These are phyloP conservation scores for Vitellaria paradoxa DNA, from an alignment of 179 eudicot species.

Conservation along the genomic window DNA sequence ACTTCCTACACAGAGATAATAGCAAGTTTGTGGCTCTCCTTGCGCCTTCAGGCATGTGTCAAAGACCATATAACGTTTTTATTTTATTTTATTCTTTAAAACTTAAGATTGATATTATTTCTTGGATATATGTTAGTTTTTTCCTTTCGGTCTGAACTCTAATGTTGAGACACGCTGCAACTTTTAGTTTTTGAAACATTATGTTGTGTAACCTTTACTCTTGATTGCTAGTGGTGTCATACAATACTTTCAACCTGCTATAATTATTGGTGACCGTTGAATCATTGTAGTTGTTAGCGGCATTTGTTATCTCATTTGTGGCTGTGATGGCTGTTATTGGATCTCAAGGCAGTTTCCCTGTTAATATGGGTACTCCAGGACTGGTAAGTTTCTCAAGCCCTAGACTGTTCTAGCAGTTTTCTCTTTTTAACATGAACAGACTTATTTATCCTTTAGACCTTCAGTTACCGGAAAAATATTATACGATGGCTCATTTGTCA, in stretches of 20 bases:
- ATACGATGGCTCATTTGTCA: conserved; percentile 9
- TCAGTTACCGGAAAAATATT: neutral
- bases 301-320: conserved; percentile 73
- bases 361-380: conserved; percentile 87
- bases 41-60: conserved; percentile 81
- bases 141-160: neutral
- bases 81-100: too few species aligned
- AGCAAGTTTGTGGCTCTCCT: conserved; percentile 98
- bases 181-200: neutral
- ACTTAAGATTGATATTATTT: neutral
- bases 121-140: neutral
- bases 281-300: conserved; percentile 64
- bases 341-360: conserved; percentile 53
- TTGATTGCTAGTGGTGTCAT: conserved; percentile 1
- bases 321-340: conserved; percentile 86
- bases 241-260: conserved; percentile 5
- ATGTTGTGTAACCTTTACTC: neutral
- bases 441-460: neutral
- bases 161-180: neutral
- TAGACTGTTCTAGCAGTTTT: neutral
- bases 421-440: neutral
- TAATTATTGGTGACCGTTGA: conserved; percentile 17
- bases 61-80: neutral
- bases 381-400: conserved; percentile 48
- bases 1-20: conserved; percentile 85